Evolutionary conservation across 1,284 basidiomycete genomes (phyloP), one percentile per base, ranked within the genome.

Genomic region (Bothia castanella): DNA sequence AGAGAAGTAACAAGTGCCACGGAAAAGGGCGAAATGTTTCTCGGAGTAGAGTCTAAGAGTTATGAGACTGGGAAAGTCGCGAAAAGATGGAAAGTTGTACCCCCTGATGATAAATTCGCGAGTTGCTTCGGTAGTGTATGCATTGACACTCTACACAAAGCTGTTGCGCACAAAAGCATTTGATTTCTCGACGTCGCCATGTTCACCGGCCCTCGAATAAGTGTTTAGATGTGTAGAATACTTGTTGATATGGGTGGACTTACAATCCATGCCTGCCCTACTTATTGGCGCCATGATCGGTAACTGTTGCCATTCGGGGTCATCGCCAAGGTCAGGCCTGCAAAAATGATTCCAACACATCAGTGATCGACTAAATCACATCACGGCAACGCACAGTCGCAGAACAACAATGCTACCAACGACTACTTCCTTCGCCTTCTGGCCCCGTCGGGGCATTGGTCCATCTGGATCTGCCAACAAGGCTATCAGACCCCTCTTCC

Each of bases 181-280:
- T 73, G 67, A 58, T 85, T 87, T 29, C 78, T 84, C 9, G 87
- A 89, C 4, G 75, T 45, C 2, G 66, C 68, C 27, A 74, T 71
- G 54, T 68, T 69, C 49, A 80, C 61, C 5, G 81, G 78, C 49
- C 82, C 82, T 82, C 37, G 27, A 38, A 42, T 14, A 49, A 32
- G 19, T 4, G 2, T 44, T 42, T 42, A 55, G 42, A 21, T 8
- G 36, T 16, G 9, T 30, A 41, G 32, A 39, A 45, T 34, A 41
- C n/a, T 52, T 30, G 41, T 14, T 36, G 32, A 30, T 8, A 39
- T 16, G 17, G 35, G 37, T 27, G 27, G 34, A 56, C 77, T 65
- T 58, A 83, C 81, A 63, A 52, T 80, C 72, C 66, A 69, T 71
- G 13, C 80, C 79, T 12, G 68, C 63, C 30, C 64, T 69, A 29